Percentiles rank a stretch among this genome's conserved stretches.
Evolutionary conservation across 148 eudicot genomes (phyloP).

Genomic region (Camellia lanceoleosa): DNA sequence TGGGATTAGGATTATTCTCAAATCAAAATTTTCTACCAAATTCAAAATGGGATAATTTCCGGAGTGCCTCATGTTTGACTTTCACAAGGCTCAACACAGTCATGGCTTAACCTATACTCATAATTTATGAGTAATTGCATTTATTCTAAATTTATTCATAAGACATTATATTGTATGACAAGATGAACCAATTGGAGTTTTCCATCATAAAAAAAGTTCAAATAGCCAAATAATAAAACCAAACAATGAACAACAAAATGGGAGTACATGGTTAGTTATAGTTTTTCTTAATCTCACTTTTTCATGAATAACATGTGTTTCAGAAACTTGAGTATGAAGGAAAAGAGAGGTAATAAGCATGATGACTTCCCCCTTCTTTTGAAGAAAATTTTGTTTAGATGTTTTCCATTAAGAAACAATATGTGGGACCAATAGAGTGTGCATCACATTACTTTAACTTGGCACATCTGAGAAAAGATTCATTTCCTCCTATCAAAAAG

Average conservation of each 20-base stretch:
- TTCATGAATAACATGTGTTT: not conserved
- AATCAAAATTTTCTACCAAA: not conserved
- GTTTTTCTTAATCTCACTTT: not conserved
- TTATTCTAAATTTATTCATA: too few species aligned
- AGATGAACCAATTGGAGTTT: too few species aligned
- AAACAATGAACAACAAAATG: not conserved
- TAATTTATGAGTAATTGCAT: too few species aligned
- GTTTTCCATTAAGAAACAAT: not conserved
- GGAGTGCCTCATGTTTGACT: too few species aligned
- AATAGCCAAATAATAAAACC: not conserved
- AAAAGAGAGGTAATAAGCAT: constrained; percentile 3
- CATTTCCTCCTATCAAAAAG: not conserved
- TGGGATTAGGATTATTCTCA: not conserved
- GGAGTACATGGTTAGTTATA: not conserved
- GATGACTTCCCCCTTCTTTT: not conserved
- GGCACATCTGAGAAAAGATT: not conserved
- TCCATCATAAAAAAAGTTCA: not conserved
- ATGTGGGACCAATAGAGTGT: constrained; percentile 7
- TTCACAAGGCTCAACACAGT: too few species aligned
- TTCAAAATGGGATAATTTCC: too few species aligned
- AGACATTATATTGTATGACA: too few species aligned
- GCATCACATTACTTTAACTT: not conserved
- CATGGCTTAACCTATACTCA: too few species aligned
- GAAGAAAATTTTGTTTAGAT: not conserved
- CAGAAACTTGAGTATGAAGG: not conserved